Evolutionary conservation across 495 filamentous ascomycete genomes (phyloP), one percentile per base, ranked within the genome.

Genomic region (Penicillium antarcticum): DNA sequence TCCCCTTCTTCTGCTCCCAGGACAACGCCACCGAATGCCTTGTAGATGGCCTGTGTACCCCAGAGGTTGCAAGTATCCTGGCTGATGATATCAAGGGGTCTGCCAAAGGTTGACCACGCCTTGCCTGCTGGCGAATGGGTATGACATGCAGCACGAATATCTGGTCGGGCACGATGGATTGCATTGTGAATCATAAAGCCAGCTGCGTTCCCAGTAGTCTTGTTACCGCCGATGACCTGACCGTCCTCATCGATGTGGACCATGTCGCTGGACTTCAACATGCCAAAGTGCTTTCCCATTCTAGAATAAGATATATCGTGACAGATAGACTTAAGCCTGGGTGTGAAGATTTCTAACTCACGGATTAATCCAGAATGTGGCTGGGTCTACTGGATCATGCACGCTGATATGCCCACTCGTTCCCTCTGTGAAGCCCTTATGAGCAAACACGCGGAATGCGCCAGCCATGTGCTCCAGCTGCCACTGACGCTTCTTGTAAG

Each of bases 321-420:
- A 4, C 3, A 17, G 16, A 5, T 3, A 14, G 39, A 21, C 10
- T 23, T 19, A 42, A 42, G 5, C 4, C 14, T 40, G 17, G 7
- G 38, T 29, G 7, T 8, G 24, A 29, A 5, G 24, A 8, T 8
- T 9, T 29, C 1, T 8, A 42, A 70, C 77, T 12, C 74, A 65
- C n/a, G 72, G 73, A 51, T 77, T 83, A 52, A 78, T 82, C 82
- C 82, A 85, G 67, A 85, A 82, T 14, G 71, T 69, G 12, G 76
- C 47, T 0, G 60, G 49, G 8, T 62, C 32, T 13, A 58, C 56
- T 1, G 66, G 65, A 41, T 69, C 67, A 7, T 65, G 55, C 7
- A 70, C 36, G 9, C 46, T 53, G 34, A 72, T 72, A 48, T 72
- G 67, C 5, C 69, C 69, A 6, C 46, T 46, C 21, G 56, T 56